Base-by-base conservation (phyloP, 371 early-diverging fungal species). In the Syncephalastrum contaminatum region DNA sequence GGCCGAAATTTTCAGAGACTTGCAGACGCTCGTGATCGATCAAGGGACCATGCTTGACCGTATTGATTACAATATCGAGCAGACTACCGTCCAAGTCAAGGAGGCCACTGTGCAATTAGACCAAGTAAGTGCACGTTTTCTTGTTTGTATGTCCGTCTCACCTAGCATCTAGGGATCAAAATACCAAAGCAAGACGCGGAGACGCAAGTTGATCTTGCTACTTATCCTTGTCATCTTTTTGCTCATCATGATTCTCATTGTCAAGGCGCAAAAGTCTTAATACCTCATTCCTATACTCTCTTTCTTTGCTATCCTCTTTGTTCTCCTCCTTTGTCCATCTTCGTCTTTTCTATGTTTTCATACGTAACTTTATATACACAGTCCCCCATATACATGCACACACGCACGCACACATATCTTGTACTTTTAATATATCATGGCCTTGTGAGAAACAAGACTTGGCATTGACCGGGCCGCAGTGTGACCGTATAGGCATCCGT, bases 41-140 rank as follows among this genome's bases (percentile, higher is more conserved):
- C 99, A 98, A 70, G 99, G 99, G 1, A 93, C 96, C 2, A 64
- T 98, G 61, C 77, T 98, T 43, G 99, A 98, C 75, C 87, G 99
- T 20, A 97, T 98, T 56, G 99, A 98, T 70, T 98, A 89, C 64
- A 97, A 98, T 66, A 88, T 98, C 43, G 97, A 97, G 62, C 89
- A 89, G 55, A 85, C 92, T 2, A 75, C 67, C 16, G 80, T 88
- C 8, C 84, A 92, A 62, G 81, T 94, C 14, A 88, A 93, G 55
- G 80, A 85, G 10, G 99, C 95, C 0, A 89, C 88, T 48, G 83
- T 84, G 42, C 88, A 98, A 67, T 79, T 98, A 48, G 80, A 85
- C 36, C 78, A 89, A 82, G 98, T 91, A 74, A 54, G 67, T 16
- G 5, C 20, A 6, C 43, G 4, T 53, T 13, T 4, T 39, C 15